Conservation (phyloP, 2,329 filamentous ascomycete genomes). For the Rutstroemia sydowiana region DNA sequence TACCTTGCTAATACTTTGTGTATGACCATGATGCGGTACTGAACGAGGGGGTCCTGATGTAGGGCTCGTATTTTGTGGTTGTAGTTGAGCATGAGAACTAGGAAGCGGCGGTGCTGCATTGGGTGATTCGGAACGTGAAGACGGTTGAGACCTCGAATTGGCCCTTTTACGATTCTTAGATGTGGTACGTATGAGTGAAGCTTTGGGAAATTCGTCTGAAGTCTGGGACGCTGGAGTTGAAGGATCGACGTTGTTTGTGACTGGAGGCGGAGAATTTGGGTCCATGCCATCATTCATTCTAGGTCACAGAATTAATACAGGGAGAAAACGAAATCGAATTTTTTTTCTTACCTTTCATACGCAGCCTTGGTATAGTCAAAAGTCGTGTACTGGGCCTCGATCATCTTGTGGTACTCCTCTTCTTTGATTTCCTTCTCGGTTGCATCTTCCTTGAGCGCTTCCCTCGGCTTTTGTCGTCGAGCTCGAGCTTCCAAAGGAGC, state of each 20-base stretch:
- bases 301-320: constrained; percentile 14
- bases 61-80: constrained; percentile 4
- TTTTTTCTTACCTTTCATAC: constrained; percentile 59
- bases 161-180: constrained; percentile 1
- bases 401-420: constrained; percentile 88
- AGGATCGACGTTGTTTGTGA: constrained; percentile 12
- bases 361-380: constrained; percentile 89
- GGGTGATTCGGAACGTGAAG: constrained; percentile 24
- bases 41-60: constrained; percentile 5
- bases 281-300: constrained; percentile 31
- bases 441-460: constrained; percentile 86
- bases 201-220: constrained; percentile 8
- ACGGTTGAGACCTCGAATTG: constrained; percentile 22
- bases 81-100: constrained; percentile 14
- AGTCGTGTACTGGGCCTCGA: constrained; percentile 86
- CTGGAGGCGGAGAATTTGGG: constrained; percentile 17
- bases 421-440: constrained; percentile 91
- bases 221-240: constrained; percentile 8
- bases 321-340: constrained; percentile 2
- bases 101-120: constrained; percentile 21
- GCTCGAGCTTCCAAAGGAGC: constrained; percentile 89
- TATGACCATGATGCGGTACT: constrained; percentile 1
- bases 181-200: constrained; percentile 1
- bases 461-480: constrained; percentile 85
- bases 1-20: constrained; percentile 5